Evolutionary conservation across 1,139 yeast genomes (phyloP).

Genomic region (Suhomyces ambrosiae): DNA sequence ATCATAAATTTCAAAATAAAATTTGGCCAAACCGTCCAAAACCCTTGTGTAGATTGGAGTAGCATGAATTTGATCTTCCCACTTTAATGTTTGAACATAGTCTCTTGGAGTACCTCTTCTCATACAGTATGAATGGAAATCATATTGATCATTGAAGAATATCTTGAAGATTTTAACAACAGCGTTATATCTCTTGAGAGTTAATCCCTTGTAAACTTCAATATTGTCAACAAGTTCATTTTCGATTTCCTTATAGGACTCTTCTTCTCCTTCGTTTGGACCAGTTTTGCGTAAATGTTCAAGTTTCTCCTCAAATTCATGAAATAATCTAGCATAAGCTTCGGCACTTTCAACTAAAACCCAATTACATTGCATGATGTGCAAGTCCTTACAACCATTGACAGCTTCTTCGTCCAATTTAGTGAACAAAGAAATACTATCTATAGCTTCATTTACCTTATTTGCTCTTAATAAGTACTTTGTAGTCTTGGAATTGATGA

Average conservation of each 20-base stretch:
- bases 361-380: conserved; percentile 91
- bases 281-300: conserved; percentile 16
- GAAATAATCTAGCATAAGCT: conserved; percentile 54
- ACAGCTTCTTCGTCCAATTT: conserved; percentile 72
- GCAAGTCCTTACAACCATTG: conserved; percentile 86
- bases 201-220: conserved; percentile 61
- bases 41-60: conserved; percentile 75
- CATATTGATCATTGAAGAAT: conserved; percentile 83
- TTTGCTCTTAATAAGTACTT: conserved; percentile 85
- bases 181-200: conserved; percentile 76
- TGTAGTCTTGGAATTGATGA: conserved; percentile 84
- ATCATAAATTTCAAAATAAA: conserved; percentile 53
- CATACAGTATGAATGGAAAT: conserved; percentile 91
- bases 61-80: conserved; percentile 77
- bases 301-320: conserved; percentile 24
- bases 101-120: conserved; percentile 90
- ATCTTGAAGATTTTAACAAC: conserved; percentile 68
- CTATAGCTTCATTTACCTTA: conserved; percentile 72
- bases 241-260: conserved; percentile 27
- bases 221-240: conserved; percentile 39
- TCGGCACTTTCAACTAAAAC: conserved; percentile 85
- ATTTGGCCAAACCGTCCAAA: conserved; percentile 60
- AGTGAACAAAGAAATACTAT: conserved; percentile 76
- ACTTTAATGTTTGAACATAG: conserved; percentile 68
- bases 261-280: conserved; percentile 21